phyloP scores from a whole-genome alignment of 2,329 filamentous ascomycete species.

The Fusarium sp. region DNA sequence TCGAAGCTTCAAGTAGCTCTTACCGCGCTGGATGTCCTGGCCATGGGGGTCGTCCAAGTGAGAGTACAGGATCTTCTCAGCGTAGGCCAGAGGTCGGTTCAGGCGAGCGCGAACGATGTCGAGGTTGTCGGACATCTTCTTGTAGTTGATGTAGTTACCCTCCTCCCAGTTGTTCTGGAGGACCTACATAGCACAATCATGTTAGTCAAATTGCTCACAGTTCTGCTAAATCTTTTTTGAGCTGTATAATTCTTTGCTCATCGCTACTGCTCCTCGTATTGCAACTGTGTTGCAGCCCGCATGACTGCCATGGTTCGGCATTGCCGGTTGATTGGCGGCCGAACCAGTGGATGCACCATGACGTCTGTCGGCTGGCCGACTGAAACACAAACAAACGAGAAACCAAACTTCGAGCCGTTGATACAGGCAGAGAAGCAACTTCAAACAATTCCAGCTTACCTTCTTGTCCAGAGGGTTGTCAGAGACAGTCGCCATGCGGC shows the following conservation, averaged over 20 bases:
- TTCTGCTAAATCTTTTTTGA: neutral
- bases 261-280: neutral
- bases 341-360: constrained; percentile 31
- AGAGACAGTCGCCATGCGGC: constrained; percentile 86
- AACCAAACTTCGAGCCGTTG: neutral
- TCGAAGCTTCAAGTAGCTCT: constrained; percentile 95
- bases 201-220: constrained; percentile 36
- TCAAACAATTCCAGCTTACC: constrained; percentile 63
- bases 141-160: constrained; percentile 98
- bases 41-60: constrained; percentile 97
- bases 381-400: constrained; percentile 5
- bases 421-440: neutral
- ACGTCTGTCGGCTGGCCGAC: constrained; percentile 19
- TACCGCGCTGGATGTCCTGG: constrained; percentile 96
- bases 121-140: constrained; percentile 99
- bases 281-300: neutral
- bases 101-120: constrained; percentile 89
- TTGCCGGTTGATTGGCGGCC: constrained; percentile 22
- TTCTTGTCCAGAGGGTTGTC: constrained; percentile 92
- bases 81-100: constrained; percentile 93
- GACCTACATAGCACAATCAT: constrained; percentile 64
- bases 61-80: constrained; percentile 99
- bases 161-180: constrained; percentile 98
- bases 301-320: constrained; percentile 5
- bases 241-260: neutral